Conservation (phyloP, 2,329 filamentous ascomycete genomes). For the Didymella lethalis region DNA sequence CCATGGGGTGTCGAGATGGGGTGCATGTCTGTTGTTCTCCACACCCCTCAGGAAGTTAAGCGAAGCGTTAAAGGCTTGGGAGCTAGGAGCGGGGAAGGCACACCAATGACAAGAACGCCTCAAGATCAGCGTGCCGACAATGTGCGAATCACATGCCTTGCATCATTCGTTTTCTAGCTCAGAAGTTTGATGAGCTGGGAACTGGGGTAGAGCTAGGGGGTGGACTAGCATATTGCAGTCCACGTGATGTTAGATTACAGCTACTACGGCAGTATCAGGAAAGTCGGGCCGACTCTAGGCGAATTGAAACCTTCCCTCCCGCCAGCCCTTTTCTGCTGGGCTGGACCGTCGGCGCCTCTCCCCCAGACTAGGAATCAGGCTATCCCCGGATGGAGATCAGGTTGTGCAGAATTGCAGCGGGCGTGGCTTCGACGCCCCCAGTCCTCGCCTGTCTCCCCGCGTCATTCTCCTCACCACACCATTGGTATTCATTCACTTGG, state of each 20-base stretch:
- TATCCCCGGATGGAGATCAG: slow-evolving; percentile 21
- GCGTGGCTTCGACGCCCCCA: slow-evolving; percentile 22
- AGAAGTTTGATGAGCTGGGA: neutral
- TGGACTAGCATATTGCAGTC: slow-evolving; percentile 1
- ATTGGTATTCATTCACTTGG: slow-evolving; percentile 30
- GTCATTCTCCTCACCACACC: slow-evolving; percentile 34
- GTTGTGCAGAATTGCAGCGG: slow-evolving; percentile 15
- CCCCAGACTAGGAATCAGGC: slow-evolving; percentile 28
- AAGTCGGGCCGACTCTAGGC: slow-evolving; percentile 29
- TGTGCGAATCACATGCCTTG: slow-evolving; percentile 27
- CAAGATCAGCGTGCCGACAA: slow-evolving; percentile 27
- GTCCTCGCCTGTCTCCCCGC: slow-evolving; percentile 34
- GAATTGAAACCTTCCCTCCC: slow-evolving; percentile 4
- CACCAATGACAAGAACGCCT: slow-evolving; percentile 18
- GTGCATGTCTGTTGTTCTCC: slow-evolving; percentile 14
- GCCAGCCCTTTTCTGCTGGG: slow-evolving; percentile 10
- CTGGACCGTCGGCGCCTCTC: slow-evolving; percentile 29
- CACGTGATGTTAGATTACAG: slow-evolving; percentile 5
- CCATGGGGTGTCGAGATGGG: slow-evolving; percentile 24
- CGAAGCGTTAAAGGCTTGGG: slow-evolving; percentile 23
- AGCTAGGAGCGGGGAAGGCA: slow-evolving; percentile 20
- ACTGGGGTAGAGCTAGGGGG: slow-evolving; percentile 5
- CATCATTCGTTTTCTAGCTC: slow-evolving; percentile 7
- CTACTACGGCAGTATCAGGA: neutral
- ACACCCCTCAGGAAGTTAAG: slow-evolving; percentile 16